Evolutionary conservation across 179 eudicot species (phyloP), one percentile per base, ranked within the genome.

Genomic region (Actinidia polygama): DNA sequence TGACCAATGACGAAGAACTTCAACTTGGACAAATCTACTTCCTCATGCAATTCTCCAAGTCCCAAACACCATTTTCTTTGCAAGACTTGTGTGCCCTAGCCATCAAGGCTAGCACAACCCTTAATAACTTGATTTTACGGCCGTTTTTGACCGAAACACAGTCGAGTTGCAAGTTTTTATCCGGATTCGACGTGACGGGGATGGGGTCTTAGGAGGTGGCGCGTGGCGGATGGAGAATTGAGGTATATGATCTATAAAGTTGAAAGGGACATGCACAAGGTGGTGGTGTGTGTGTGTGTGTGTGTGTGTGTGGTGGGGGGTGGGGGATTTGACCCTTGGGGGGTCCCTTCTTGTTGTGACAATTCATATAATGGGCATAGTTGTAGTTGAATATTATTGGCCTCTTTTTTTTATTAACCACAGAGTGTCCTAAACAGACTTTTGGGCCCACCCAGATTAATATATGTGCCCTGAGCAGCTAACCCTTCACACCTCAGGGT

Each of bases 21-120:
- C 84, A 83, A 54, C 78, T 85, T 7, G 93, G 89, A 8, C 89
- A 87, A 58, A 84, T 91, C 9, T 94, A 94, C 74, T 88, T 93
- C 75, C 78, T 93, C 2, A 62, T 93, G 85, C 92, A 93, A 18
- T 80, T 73, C 51, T 81, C 88, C 24, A 84, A 73, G 19, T 83
- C 85, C 1, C 84, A 83, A 0, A 67, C 58, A 10, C 90, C 93
- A 10, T 79, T 94, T 63, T 86, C 94, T 5, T 84, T 92, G 26
- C 89, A 87, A 21, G 94, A 93, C 62, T 78, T 94, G 79, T 91
- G 96, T 79, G 88, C 78, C 24, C 91, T 93, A 10, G 93, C 94
- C 59, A 81, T 90, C 24, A 93, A 91, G 83, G 91, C 95, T 10
- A 89, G 87, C 75, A 23, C 75, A 6, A 85, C 84, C 0, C 76